Conservation (phyloP, 768 basidiomycete genomes). For the Suillus brevipes region DNA sequence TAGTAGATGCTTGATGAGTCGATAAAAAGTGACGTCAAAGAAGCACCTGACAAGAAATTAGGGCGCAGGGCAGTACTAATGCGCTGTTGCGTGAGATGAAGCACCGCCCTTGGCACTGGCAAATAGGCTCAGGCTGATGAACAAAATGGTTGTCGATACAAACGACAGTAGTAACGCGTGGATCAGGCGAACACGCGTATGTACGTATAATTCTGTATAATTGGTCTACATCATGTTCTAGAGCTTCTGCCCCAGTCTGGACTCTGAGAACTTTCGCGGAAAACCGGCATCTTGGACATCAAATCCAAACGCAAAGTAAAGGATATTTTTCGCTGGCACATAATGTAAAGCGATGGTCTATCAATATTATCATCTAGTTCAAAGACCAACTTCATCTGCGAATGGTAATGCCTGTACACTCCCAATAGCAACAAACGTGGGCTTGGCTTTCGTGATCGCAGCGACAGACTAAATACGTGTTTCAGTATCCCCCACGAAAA, state of each 20-base stretch:
- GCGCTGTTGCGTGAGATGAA: background rate
- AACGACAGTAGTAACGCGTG: background rate
- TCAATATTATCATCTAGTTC: constrained; percentile 22
- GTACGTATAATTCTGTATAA: background rate
- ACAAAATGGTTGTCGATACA: background rate
- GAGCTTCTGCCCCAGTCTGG: background rate
- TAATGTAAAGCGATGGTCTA: constrained; percentile 3
- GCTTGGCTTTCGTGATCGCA: constrained; percentile 69
- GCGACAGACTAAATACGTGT: constrained; percentile 53
- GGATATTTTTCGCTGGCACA: constrained; percentile 3
- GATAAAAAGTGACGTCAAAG: background rate
- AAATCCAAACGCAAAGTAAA: background rate
- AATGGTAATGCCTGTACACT: constrained; percentile 76
- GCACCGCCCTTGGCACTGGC: background rate
- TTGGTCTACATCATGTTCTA: background rate
- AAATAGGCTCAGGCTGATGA: background rate
- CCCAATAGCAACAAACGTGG: constrained; percentile 87
- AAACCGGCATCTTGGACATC: background rate
- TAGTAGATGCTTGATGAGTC: background rate
- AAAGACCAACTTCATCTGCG: constrained; percentile 82
- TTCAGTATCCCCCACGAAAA: background rate
- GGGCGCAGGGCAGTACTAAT: background rate
- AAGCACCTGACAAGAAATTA: background rate
- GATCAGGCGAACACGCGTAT: background rate
- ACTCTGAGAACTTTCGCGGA: background rate